These are phyloP conservation scores for Funneliformis mosseae DNA, from an alignment of 192 early-diverging fungal genomes.

Conservation along the genomic window DNA sequence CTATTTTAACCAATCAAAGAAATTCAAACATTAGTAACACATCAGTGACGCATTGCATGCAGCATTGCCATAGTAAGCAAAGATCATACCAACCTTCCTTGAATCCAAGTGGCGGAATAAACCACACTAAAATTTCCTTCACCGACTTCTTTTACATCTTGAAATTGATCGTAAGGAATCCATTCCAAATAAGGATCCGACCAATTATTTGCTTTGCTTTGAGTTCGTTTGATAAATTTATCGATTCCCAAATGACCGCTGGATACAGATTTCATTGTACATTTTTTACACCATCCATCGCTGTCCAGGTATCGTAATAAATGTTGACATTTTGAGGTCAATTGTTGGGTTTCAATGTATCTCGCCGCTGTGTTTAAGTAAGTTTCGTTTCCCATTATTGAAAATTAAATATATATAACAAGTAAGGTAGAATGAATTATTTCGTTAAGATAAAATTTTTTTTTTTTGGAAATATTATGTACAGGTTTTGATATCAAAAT, in stretches of 20 bases:
- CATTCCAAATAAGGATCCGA: conserved; percentile 21
- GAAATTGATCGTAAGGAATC: conserved; percentile 21
- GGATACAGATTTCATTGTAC: conserved; percentile 2
- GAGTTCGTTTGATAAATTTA: conserved; percentile 16
- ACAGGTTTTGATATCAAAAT: too few relatives aligned
- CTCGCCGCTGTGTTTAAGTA: not conserved
- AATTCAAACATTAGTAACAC: too few relatives aligned
- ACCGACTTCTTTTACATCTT: not conserved
- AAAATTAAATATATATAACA: not conserved
- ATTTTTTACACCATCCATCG: conserved; percentile 23
- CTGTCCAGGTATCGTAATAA: not conserved
- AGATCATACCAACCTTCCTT: not conserved
- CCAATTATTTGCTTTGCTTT: conserved; percentile 9
- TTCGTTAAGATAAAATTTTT: not conserved
- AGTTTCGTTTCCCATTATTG: not conserved
- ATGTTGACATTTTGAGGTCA: not conserved
- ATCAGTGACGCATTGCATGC: too few relatives aligned
- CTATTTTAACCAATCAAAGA: not conserved
- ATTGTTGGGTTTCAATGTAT: not conserved
- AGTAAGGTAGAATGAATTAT: too few relatives aligned
- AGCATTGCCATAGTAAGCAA: too few relatives aligned
- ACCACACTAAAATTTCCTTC: not conserved
- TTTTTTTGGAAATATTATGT: not conserved
- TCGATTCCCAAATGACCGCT: not conserved
- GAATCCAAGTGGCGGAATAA: conserved; percentile 12